These are phyloP conservation scores for Globisporangium recalcitrans DNA, from an alignment of 352 stramenopile genomes.

Conservation along the genomic window DNA sequence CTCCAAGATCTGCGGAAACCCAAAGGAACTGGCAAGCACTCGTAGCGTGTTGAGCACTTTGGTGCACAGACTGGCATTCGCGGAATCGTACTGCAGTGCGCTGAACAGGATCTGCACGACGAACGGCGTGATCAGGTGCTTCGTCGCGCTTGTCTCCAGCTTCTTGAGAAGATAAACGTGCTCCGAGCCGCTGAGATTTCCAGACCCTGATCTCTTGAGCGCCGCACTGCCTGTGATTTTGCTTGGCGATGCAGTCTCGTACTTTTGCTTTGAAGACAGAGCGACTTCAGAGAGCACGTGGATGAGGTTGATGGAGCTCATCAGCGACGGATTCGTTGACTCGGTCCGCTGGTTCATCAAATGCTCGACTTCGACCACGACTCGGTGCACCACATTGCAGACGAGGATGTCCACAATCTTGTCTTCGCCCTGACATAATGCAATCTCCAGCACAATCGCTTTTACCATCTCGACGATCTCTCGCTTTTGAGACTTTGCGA, in stretches of 20 bases:
- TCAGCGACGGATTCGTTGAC: slow-evolving; percentile 1
- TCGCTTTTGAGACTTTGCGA: slow-evolving; percentile 26
- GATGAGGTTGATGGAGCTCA: slow-evolving; percentile 18
- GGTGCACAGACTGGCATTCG: slow-evolving; percentile 22
- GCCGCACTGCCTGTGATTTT: background rate
- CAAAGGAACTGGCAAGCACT: slow-evolving; percentile 35
- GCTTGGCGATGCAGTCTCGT: background rate
- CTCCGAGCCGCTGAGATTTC: background rate
- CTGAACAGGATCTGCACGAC: slow-evolving; percentile 13
- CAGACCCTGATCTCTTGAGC: background rate
- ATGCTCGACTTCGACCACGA: slow-evolving; percentile 30
- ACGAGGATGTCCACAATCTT: slow-evolving; percentile 55
- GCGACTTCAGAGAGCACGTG: slow-evolving; percentile 6
- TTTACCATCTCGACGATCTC: slow-evolving; percentile 52
- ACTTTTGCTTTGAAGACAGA: slow-evolving; percentile 5
- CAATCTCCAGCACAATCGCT: slow-evolving; percentile 39
- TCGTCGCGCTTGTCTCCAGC: slow-evolving; percentile 3
- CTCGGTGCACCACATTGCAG: slow-evolving; percentile 52
- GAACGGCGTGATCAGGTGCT: slow-evolving; percentile 5
- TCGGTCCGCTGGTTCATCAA: slow-evolving; percentile 3
- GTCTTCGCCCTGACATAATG: slow-evolving; percentile 31
- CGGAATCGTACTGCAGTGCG: background rate
- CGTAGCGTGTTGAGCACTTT: slow-evolving; percentile 39
- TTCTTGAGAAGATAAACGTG: slow-evolving; percentile 4
- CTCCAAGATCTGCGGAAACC: slow-evolving; percentile 51